A percentile compares a stretch with the other conserved stretches of the same genome.
These are phyloP conservation scores for Chlamydomonas sp. DNA, from an alignment of 139 green algal species.

Conservation along the genomic window DNA sequence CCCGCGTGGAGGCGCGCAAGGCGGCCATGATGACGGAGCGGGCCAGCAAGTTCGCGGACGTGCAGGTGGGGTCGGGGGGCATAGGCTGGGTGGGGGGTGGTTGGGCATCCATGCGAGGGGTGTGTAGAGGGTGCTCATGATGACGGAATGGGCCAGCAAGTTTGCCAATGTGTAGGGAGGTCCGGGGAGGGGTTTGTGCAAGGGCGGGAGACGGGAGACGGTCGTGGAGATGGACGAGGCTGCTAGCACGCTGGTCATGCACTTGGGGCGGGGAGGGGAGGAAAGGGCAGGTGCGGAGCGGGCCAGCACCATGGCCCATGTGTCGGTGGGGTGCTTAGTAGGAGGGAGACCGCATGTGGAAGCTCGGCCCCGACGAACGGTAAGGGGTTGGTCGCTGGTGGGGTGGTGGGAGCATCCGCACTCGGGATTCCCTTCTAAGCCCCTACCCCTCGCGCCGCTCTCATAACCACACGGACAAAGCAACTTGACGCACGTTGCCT, in stretches of 20 bases:
- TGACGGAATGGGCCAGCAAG: too few relatives aligned
- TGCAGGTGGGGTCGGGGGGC: slow-evolving; percentile 6
- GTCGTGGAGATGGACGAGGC: too few relatives aligned
- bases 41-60: slow-evolving; percentile 60
- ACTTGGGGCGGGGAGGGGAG: too few relatives aligned
- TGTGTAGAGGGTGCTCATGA: too few relatives aligned
- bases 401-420: background rate
- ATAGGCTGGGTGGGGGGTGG: too few relatives aligned
- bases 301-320: slow-evolving; percentile 59
- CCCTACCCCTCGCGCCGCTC: background rate
- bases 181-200: too few relatives aligned
- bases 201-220: too few relatives aligned
- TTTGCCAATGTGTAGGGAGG: too few relatives aligned
- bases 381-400: slow-evolving; percentile 30
- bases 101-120: too few relatives aligned
- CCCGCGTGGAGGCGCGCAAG: slow-evolving; percentile 56
- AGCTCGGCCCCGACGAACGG: too few relatives aligned
- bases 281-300: background rate
- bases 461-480: background rate
- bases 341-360: too few relatives aligned
- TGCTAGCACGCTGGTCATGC: too few relatives aligned
- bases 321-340: slow-evolving; percentile 47
- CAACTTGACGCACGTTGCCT: background rate
- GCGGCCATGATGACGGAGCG: slow-evolving; percentile 47
- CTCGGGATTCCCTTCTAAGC: background rate